Conservation (phyloP, 306 rosid genomes). For the Quillaja saponaria region DNA sequence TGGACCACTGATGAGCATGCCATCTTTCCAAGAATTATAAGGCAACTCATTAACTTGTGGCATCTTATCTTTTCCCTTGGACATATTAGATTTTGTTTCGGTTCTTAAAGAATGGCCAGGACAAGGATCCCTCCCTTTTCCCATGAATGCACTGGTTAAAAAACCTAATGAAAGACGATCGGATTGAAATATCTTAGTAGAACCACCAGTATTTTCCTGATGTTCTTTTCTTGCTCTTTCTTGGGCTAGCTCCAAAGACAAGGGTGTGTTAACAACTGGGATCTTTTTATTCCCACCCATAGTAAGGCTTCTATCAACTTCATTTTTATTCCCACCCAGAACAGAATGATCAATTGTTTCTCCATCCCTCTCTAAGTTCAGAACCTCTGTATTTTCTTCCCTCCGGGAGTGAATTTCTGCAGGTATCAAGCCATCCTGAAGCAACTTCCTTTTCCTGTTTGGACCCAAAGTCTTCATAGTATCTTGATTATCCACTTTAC, state of each 20-base stretch:
- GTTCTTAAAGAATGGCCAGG: slow-evolving; percentile 36
- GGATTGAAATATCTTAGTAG: slow-evolving; percentile 33
- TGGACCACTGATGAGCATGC: slow-evolving; percentile 36
- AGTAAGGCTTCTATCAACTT: slow-evolving; percentile 45
- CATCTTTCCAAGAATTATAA: slow-evolving; percentile 42
- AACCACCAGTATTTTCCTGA: slow-evolving; percentile 34
- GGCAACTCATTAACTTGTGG: slow-evolving; percentile 42
- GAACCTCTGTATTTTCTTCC: slow-evolving; percentile 37
- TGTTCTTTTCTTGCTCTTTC: slow-evolving; percentile 39
- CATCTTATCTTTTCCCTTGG: slow-evolving; percentile 64
- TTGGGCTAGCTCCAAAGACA: slow-evolving; percentile 41
- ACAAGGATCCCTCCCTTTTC: slow-evolving; percentile 43
- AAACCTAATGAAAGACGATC: slow-evolving; percentile 35
- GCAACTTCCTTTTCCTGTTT: slow-evolving; percentile 64
- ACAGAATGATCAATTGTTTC: no score
- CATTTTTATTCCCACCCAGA: no score
- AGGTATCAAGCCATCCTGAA: slow-evolving; percentile 44
- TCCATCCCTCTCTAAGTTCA: slow-evolving; percentile 35
- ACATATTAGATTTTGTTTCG: slow-evolving; percentile 51
- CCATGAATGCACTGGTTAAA: slow-evolving; percentile 36
- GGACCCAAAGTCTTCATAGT: slow-evolving; percentile 40
- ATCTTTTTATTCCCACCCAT: slow-evolving; percentile 47
- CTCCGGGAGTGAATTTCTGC: slow-evolving; percentile 37
- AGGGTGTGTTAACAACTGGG: slow-evolving; percentile 42
- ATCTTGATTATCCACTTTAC: slow-evolving; percentile 53